Percentiles rank a stretch among this genome's conserved stretches.
These are phyloP conservation scores for Musa itinerans DNA, from an alignment of 176 grass and related monocot genomes.

Conservation along the genomic window DNA sequence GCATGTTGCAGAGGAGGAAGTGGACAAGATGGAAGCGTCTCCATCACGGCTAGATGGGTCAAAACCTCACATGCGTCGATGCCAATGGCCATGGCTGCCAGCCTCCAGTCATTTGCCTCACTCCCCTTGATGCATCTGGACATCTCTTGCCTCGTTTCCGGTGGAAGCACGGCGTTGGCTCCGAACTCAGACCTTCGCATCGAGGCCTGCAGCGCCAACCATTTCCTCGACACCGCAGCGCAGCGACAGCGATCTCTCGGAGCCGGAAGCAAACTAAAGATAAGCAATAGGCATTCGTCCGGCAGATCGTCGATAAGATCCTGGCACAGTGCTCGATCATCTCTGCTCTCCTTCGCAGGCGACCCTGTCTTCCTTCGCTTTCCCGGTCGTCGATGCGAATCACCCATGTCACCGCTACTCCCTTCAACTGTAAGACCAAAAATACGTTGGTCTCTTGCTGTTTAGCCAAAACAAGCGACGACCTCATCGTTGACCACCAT, in stretches of 20 bases:
- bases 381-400: not conserved
- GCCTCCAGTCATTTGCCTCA: not conserved
- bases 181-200: conserved; percentile 8
- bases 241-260: not conserved
- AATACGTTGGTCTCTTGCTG: too few species aligned
- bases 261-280: not conserved
- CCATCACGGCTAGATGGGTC: not conserved
- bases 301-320: not conserved
- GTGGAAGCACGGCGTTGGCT: not conserved
- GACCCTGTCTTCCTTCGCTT: not conserved
- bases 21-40: not conserved
- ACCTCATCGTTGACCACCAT: too few species aligned
- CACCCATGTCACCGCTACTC: not conserved
- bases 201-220: not conserved
- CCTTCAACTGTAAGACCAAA: not conserved
- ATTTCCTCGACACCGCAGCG: conserved; percentile 11
- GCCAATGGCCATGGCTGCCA: not conserved
- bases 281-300: not conserved
- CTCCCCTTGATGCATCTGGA: not conserved
- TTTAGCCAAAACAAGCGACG: too few species aligned
- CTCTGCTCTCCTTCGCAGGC: not conserved
- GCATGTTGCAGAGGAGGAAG: not conserved
- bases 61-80: not conserved
- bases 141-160: not conserved
- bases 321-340: not conserved